Conservation (phyloP, 2,329 filamentous ascomycete species). For the Fusarium chlamydosporum region DNA sequence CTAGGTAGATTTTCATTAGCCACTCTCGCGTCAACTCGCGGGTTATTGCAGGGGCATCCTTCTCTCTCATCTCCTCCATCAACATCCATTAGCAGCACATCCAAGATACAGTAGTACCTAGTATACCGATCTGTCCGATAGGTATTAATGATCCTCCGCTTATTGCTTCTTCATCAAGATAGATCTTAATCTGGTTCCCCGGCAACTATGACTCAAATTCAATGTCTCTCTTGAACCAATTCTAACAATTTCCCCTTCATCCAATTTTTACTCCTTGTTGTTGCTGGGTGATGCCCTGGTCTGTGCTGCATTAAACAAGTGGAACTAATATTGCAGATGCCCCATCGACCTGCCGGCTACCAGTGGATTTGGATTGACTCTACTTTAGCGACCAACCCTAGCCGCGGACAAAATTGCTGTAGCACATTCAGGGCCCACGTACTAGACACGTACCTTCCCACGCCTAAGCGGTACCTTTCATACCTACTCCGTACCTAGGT, state of each 20-base stretch:
- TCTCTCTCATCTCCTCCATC: slow-evolving; percentile 20
- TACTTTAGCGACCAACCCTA: slow-evolving; percentile 42
- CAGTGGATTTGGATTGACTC: slow-evolving; percentile 44
- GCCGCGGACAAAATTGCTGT: slow-evolving; percentile 44
- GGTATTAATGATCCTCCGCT: slow-evolving; percentile 1
- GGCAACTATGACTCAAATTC: slow-evolving; percentile 27
- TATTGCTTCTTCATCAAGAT: not conserved
- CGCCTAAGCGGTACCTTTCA: slow-evolving; percentile 15
- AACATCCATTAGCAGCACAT: not conserved
- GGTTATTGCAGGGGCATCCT: slow-evolving; percentile 28
- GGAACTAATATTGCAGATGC: slow-evolving; percentile 53
- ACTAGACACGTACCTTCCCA: slow-evolving; percentile 42
- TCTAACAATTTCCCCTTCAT: slow-evolving; percentile 13
- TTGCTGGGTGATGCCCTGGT: slow-evolving; percentile 51
- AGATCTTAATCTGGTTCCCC: slow-evolving; percentile 17
- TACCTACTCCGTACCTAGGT: no score
- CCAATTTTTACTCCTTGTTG: slow-evolving; percentile 39
- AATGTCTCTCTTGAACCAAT: slow-evolving; percentile 19
- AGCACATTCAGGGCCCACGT: slow-evolving; percentile 42
- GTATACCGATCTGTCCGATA: slow-evolving; percentile 10
- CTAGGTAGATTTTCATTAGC: slow-evolving; percentile 29
- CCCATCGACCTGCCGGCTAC: slow-evolving; percentile 44
- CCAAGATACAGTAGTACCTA: not conserved
- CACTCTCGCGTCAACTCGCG: slow-evolving; percentile 38
- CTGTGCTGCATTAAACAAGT: slow-evolving; percentile 53